Conservation (phyloP, 1,139 yeast species). For the Scheffersomyces insectosa region DNA sequence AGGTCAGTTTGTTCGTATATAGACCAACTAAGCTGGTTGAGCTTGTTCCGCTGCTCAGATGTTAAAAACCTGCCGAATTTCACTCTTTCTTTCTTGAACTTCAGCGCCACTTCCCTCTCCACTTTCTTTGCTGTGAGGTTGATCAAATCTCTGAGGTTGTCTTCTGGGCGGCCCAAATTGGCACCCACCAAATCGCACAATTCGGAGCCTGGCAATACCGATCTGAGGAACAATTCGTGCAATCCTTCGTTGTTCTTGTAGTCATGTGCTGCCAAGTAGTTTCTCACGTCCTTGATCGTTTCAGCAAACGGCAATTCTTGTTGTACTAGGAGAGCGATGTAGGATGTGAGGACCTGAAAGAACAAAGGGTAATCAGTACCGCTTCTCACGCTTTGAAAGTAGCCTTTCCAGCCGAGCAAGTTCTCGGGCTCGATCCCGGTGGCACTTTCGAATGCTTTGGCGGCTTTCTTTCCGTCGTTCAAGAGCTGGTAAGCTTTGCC, state of each 20-base stretch:
- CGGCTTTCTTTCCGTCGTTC: slow-evolving; percentile 44
- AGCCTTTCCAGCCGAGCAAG: slow-evolving; percentile 81
- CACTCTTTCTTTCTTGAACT: slow-evolving; percentile 37
- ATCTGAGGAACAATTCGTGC: slow-evolving; percentile 48
- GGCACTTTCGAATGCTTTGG: slow-evolving; percentile 55
- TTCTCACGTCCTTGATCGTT: slow-evolving; percentile 46
- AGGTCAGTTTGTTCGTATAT: slow-evolving; percentile 52
- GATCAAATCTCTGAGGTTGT: slow-evolving; percentile 52
- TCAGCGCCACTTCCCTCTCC: slow-evolving; percentile 40
- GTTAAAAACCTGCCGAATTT: slow-evolving; percentile 37
- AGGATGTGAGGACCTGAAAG: slow-evolving; percentile 42
- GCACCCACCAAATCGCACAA: slow-evolving; percentile 59
- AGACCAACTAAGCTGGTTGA: slow-evolving; percentile 51
- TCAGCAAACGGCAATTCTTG: slow-evolving; percentile 45
- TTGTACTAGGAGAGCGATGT: slow-evolving; percentile 25
- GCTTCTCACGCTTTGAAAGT: slow-evolving; percentile 37
- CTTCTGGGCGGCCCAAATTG: slow-evolving; percentile 49
- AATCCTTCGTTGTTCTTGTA: slow-evolving; percentile 31
- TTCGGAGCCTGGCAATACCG: slow-evolving; percentile 63
- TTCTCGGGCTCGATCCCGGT: slow-evolving; percentile 54
- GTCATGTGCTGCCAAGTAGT: slow-evolving; percentile 40
- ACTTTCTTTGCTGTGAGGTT: slow-evolving; percentile 36
- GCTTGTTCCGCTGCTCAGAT: slow-evolving; percentile 28
- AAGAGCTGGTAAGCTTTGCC: slow-evolving; percentile 59
- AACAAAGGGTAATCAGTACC: slow-evolving; percentile 44